These are phyloP conservation scores for Moricandia arvensis DNA, from an alignment of 345 rosid genomes.

Conservation along the genomic window DNA sequence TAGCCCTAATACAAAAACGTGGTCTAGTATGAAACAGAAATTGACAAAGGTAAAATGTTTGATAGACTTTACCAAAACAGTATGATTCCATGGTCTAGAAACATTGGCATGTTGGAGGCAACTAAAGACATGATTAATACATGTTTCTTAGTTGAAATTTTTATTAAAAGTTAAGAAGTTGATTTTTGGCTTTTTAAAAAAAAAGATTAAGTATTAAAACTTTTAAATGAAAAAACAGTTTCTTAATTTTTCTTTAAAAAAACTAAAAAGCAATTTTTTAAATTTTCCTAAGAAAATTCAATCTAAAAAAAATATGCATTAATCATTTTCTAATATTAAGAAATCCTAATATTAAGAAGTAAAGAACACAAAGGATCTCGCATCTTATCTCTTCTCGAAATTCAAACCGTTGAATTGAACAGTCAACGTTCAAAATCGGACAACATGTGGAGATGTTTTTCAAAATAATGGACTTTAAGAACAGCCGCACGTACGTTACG, in stretches of 20 bases:
- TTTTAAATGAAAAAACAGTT: too few species aligned
- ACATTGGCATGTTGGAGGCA: neutral
- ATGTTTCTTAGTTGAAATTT: too few species aligned
- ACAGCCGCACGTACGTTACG: neutral
- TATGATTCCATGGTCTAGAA: neutral
- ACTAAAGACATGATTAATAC: too few species aligned
- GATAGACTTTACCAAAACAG: neutral
- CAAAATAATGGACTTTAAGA: neutral
- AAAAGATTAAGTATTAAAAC: too few species aligned
- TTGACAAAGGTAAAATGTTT: neutral
- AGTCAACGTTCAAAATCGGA: slow-evolving; percentile 31
- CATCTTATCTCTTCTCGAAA: neutral
- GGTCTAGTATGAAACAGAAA: neutral
- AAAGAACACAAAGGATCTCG: neutral
- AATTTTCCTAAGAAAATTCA: too few species aligned
- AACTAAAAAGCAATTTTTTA: too few species aligned
- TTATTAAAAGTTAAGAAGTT: too few species aligned
- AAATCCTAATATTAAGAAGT: neutral
- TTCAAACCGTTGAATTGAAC: slow-evolving; percentile 8
- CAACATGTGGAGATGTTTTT: slow-evolving; percentile 2
- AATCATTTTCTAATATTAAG: too few species aligned
- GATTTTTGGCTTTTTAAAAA: too few species aligned
- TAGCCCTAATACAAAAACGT: too few species aligned
- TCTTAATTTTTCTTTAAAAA: too few species aligned
- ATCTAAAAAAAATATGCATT: too few species aligned